phyloP scores from a whole-genome alignment of 2,329 filamentous ascomycete species.

The Fusarium sororula region DNA sequence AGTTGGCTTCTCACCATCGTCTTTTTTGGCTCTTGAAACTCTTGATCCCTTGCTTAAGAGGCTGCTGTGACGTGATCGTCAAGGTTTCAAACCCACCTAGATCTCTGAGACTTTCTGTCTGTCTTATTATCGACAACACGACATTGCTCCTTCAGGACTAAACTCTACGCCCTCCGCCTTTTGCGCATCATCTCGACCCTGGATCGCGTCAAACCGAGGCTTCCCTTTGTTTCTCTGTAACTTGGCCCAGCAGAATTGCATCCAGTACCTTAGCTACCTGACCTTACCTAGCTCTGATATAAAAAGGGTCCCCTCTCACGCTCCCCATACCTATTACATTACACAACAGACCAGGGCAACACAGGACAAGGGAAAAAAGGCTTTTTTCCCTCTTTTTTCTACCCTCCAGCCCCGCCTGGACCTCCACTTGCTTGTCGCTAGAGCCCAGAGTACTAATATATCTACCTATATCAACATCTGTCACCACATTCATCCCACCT shows the following conservation, averaged over 20 bases:
- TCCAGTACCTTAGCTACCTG: neutral
- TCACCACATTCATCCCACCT: conserved; percentile 13
- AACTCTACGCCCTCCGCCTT: conserved; percentile 19
- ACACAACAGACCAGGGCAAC: conserved; percentile 5
- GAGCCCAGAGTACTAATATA: conserved; percentile 19
- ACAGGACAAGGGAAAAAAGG: conserved; percentile 14
- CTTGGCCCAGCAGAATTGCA: conserved; percentile 25
- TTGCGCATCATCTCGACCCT: conserved; percentile 32
- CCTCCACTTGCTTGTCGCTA: conserved; percentile 24
- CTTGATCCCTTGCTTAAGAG: conserved; percentile 28
- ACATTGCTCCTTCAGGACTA: conserved; percentile 11
- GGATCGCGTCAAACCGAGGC: conserved; percentile 39
- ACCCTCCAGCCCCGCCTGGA: conserved; percentile 21
- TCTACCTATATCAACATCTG: conserved; percentile 29
- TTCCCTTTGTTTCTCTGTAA: conserved; percentile 20
- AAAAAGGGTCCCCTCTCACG: conserved; percentile 30
- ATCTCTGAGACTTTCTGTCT: neutral
- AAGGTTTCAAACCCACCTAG: conserved; percentile 24
- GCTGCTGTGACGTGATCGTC: conserved; percentile 36
- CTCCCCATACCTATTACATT: conserved; percentile 5
- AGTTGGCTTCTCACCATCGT: neutral
- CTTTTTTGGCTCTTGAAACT: neutral
- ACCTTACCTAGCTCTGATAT: conserved; percentile 31
- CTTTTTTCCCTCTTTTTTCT: conserved; percentile 18
- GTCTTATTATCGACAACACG: conserved; percentile 4